Evolutionary conservation across 352 stramenopile genomes (phyloP).

Genomic region (Phytophthora vignae): DNA sequence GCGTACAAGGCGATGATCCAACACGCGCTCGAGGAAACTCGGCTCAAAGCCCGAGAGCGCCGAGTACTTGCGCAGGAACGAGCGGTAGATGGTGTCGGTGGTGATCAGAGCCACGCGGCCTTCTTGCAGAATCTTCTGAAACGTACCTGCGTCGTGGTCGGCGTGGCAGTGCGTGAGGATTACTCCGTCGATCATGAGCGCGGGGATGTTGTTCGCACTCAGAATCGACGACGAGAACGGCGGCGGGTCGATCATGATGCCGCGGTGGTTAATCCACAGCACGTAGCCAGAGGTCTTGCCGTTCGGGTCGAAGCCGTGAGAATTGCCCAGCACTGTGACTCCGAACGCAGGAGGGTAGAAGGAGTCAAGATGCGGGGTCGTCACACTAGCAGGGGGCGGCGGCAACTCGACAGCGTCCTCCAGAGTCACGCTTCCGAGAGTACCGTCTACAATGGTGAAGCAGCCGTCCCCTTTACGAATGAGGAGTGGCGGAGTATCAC

Average conservation of each 20-base stretch:
- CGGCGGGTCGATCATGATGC: constrained; percentile 97
- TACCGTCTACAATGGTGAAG: constrained; percentile 73
- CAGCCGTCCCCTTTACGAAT: constrained; percentile 74
- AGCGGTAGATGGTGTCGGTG: constrained; percentile 96
- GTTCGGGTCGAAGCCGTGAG: constrained; percentile 95
- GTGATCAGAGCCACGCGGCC: constrained; percentile 95
- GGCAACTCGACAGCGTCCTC: constrained; percentile 65
- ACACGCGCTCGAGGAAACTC: constrained; percentile 91
- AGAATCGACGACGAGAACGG: constrained; percentile 91
- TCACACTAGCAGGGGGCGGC: constrained; percentile 43
- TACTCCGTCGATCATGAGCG: constrained; percentile 95
- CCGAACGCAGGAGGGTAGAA: constrained; percentile 96
- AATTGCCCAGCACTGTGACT: constrained; percentile 96
- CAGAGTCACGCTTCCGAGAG: constrained; percentile 60
- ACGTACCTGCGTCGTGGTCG: constrained; percentile 96
- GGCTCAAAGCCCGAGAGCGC: constrained; percentile 93
- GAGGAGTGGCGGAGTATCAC: constrained; percentile 38
- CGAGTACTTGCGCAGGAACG: constrained; percentile 97
- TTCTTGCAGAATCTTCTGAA: constrained; percentile 97
- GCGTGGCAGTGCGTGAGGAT: constrained; percentile 97
- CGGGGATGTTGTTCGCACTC: constrained; percentile 88
- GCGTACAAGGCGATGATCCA: constrained; percentile 92
- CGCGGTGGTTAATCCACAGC: constrained; percentile 96
- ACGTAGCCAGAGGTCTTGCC: constrained; percentile 96
- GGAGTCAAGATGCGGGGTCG: constrained; percentile 52